Conservation (phyloP, 768 basidiomycete genomes). For the Psilocybe subaeruginosa region DNA sequence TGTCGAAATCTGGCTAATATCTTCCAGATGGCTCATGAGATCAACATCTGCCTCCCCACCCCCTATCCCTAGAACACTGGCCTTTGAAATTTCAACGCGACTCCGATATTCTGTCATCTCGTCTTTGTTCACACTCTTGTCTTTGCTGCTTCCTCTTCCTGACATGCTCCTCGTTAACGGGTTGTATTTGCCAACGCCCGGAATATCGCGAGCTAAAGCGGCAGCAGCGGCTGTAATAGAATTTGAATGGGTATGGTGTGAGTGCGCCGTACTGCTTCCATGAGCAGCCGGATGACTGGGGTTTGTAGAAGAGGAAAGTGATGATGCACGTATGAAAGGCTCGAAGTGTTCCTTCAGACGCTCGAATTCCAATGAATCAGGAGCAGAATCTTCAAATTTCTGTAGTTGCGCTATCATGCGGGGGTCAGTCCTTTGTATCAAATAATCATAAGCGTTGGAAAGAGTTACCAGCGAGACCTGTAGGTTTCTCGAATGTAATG, state of each 20-base stretch:
- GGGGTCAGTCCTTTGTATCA: neutral
- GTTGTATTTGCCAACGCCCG: constrained; percentile 80
- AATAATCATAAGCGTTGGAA: neutral
- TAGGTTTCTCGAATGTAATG: constrained; percentile 95
- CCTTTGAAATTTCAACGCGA: constrained; percentile 64
- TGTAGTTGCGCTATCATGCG: constrained; percentile 84
- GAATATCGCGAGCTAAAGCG: constrained; percentile 85
- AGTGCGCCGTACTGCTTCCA: constrained; percentile 54
- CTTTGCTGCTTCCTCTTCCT: constrained; percentile 53
- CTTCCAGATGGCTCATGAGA: constrained; percentile 66
- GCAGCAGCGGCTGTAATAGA: constrained; percentile 90
- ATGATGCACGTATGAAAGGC: constrained; percentile 85
- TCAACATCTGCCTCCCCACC: constrained; percentile 75
- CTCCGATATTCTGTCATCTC: constrained; percentile 80
- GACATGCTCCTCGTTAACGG: constrained; percentile 53
- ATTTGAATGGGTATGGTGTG: constrained; percentile 76
- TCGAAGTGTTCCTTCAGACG: constrained; percentile 97
- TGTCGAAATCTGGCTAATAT: constrained; percentile 61
- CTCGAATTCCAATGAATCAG: constrained; percentile 89
- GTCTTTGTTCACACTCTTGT: constrained; percentile 70
- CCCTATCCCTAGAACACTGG: constrained; percentile 55
- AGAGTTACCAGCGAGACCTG: constrained; percentile 84
- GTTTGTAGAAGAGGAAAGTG: constrained; percentile 67
- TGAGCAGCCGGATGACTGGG: constrained; percentile 45
- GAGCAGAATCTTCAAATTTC: constrained; percentile 84